Evolutionary conservation across 2,329 filamentous ascomycete genomes (phyloP), one percentile per base, ranked within the genome.

Genomic region (Fusarium albosuccineum): DNA sequence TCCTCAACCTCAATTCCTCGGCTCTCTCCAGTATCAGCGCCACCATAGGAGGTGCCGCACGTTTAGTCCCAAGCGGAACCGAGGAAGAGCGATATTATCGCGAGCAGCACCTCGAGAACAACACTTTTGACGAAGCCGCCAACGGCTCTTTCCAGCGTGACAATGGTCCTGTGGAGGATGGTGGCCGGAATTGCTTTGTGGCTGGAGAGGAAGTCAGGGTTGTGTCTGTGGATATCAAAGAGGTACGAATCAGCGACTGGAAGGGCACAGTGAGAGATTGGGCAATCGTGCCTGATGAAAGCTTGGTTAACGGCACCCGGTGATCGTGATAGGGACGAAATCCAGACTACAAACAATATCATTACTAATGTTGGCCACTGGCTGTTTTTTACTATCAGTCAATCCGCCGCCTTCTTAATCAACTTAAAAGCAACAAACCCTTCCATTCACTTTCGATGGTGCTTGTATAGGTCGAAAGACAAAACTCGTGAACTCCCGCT

Each of bases 231-330:
- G 88, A 86, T 72, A 93, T 98, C 71, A 87, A 86, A 72, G 92
- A 94, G 76, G 94, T 96, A 49, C 87, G 94, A 73, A 97, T 97
- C 73, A 94, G 92, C 68, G 96, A 97, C 78, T 97, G 92, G 92
- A 97, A 97, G 82, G 95, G 96, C n/a, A 88, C 89, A 13, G 93
- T 98, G 5, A 88, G 91, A 72, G 95, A 98, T 76, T 98, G 83
- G 81, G 84, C 84, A 1, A 74, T 87, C 61, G 77, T 79, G 4
- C 75, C 80, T n/a, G 75, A 76, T 29, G 76, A 60, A 5, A 61
- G 66, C 2, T 56, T 75, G 17, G 73, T 84, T 10, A 86, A 86
- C 57, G 84, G 84, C 6, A 67, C 76, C 33, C 68, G 72, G 58
- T 79, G 66, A 64, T 42, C 29, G 41, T 36, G 56, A n/a, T 40